Evolutionary conservation across 1,284 basidiomycete genomes (phyloP).

Genomic region (Trichosporon faecale): DNA sequence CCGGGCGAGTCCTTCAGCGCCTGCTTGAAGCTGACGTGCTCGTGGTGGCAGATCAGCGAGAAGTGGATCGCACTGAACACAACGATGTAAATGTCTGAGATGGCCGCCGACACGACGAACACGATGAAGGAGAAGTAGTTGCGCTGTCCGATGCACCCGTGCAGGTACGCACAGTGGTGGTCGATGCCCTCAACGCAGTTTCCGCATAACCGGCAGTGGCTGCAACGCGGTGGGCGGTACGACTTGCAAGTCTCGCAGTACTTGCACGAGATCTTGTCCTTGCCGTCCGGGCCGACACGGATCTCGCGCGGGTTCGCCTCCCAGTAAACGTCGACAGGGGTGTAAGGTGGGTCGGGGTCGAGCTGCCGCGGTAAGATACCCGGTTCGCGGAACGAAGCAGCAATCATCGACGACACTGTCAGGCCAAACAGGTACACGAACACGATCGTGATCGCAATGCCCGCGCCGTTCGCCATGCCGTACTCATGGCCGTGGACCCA

Average conservation of each 20-base stretch:
- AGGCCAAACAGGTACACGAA: slow-evolving; percentile 49
- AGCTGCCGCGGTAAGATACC: slow-evolving; percentile 79
- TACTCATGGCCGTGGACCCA: slow-evolving; percentile 72
- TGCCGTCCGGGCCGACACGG: slow-evolving; percentile 70
- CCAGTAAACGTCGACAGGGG: slow-evolving; percentile 60
- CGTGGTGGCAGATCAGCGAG: slow-evolving; percentile 61
- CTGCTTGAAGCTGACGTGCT: slow-evolving; percentile 58
- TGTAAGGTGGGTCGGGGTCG: slow-evolving; percentile 72
- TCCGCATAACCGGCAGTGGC: slow-evolving; percentile 91
- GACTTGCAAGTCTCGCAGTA: slow-evolving; percentile 86
- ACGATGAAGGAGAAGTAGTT: slow-evolving; percentile 88
- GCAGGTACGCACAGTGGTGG: slow-evolving; percentile 92
- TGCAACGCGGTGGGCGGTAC: slow-evolving; percentile 84
- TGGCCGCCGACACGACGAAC: slow-evolving; percentile 64
- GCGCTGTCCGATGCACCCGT: slow-evolving; percentile 85
- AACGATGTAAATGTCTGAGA: slow-evolving; percentile 69
- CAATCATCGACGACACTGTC: slow-evolving; percentile 39
- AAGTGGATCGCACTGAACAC: slow-evolving; percentile 78
- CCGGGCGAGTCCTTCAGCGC: slow-evolving; percentile 65
- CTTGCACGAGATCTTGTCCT: slow-evolving; percentile 77
- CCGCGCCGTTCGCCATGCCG: slow-evolving; percentile 70
- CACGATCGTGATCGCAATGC: slow-evolving; percentile 71
- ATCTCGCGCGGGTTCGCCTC: slow-evolving; percentile 75
- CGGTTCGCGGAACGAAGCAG: slow-evolving; percentile 75
- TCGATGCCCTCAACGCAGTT: slow-evolving; percentile 84